Conservation (phyloP, 352 stramenopile genomes). For the Globisporangium spinosum region DNA sequence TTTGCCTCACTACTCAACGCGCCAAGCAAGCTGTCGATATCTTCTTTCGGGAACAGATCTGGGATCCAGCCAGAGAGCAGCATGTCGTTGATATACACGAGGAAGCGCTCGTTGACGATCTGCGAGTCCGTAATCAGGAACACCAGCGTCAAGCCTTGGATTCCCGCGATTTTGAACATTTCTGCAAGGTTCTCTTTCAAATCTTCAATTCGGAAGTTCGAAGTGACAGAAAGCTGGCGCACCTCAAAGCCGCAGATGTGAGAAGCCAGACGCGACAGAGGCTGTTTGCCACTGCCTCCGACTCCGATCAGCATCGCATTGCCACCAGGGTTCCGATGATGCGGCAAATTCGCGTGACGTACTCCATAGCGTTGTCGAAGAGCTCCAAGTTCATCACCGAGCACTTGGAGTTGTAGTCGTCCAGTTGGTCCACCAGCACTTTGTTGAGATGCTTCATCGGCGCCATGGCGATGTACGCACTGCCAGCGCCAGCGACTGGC, state of each 20-base stretch:
- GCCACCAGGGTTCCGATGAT: conserved; percentile 95
- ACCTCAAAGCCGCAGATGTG: conserved; percentile 97
- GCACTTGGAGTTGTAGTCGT: conserved; percentile 96
- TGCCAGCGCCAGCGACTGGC: conserved; percentile 56
- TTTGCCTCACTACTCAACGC: conserved; percentile 94
- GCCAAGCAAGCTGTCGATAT: conserved; percentile 92
- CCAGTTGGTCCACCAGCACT: conserved; percentile 91
- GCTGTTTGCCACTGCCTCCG: conserved; percentile 95
- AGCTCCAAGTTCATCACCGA: conserved; percentile 98
- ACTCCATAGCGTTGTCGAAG: conserved; percentile 97
- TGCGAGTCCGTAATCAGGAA: conserved; percentile 98
- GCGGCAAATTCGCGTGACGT: conserved; percentile 94
- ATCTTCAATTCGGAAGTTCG: conserved; percentile 95
- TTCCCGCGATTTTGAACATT: conserved; percentile 95
- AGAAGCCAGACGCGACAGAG: conserved; percentile 92
- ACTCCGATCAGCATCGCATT: conserved; percentile 98
- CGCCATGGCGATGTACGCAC: conserved; percentile 65
- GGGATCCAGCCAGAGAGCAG: conserved; percentile 94
- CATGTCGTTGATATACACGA: conserved; percentile 99
- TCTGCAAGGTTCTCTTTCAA: conserved; percentile 95
- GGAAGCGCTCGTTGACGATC: conserved; percentile 97
- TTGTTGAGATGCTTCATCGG: conserved; percentile 87
- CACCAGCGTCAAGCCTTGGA: conserved; percentile 92
- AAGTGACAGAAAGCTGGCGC: conserved; percentile 93
- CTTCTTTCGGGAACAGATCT: conserved; percentile 96